Conservation (phyloP, 352 stramenopile species). For the Phytophthora hybrid region DNA sequence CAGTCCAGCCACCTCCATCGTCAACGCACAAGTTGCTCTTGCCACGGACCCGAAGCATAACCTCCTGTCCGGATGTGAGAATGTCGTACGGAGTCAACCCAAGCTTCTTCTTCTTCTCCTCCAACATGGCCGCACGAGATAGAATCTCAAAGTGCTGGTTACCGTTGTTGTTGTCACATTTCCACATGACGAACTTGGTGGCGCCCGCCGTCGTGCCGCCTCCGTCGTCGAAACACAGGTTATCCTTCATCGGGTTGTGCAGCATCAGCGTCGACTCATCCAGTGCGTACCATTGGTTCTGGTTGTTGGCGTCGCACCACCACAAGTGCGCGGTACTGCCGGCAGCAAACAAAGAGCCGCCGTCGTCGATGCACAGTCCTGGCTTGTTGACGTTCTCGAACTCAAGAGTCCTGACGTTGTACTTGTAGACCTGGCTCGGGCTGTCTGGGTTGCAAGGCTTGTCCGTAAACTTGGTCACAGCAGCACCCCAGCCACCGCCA, state of each 20-base stretch:
- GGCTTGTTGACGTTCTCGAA: background rate
- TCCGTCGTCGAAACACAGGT: constrained; percentile 45
- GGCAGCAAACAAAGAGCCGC: constrained; percentile 11
- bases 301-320: constrained; percentile 28
- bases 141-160: constrained; percentile 33
- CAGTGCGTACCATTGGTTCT: constrained; percentile 38
- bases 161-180: constrained; percentile 35
- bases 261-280: constrained; percentile 43
- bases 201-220: constrained; percentile 28
- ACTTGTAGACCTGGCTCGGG: background rate
- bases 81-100: background rate
- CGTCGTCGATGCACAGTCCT: constrained; percentile 29
- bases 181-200: constrained; percentile 30
- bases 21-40: constrained; percentile 41
- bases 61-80: background rate
- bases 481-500: constrained; percentile 5
- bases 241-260: constrained; percentile 29
- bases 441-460: background rate
- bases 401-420: background rate
- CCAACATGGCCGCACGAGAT: constrained; percentile 5
- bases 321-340: constrained; percentile 24
- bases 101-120: constrained; percentile 17
- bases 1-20: constrained; percentile 34
- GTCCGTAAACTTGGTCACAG: background rate
- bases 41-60: background rate